Base-by-base conservation (phyloP, 1,284 basidiomycete species). In the Omphalotus olearius region DNA sequence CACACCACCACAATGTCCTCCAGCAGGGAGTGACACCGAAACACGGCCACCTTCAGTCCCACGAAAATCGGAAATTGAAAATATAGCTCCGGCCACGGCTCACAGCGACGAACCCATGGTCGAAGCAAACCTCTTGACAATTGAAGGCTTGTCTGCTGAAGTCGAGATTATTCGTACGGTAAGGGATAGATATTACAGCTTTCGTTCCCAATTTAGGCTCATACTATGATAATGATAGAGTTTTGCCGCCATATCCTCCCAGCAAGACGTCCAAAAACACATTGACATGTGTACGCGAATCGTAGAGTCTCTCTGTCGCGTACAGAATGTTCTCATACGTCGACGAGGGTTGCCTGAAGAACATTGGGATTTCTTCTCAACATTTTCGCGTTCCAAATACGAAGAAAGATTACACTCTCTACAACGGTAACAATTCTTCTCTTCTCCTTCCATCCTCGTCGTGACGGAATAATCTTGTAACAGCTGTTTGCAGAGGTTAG, bases 401-500 rank as follows among this genome's bases (percentile, higher is more conserved):
- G 48, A 50, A 26, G 35, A 36, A 11, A n/a, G 30, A 35, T 43
- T 50, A 28, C 18, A 18, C 17, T 43, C 40, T 35, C 20, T 50
- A 30, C 25, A 50, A 20, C 42, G 48, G 48, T 50, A 16, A 38
- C 9, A 18, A 7, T 13, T 30, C 20, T 18, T 10, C 18, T 25
- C 6, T 41, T 13, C 20, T 18, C 28, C 16, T 18, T 28, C 4
- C 33, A 26, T 45, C n/a, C 23, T 16, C 30, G 30, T 28, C 9
- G 30, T 33, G 13, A 9, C 13, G 3, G 13, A 33, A 3, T 13
- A 9, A 33, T 23, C 13, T 33, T 9, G 35, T 4, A 16, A 26
- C 14, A 47, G 51, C 25, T 42, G 45, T 47, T 33, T 52, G 20
- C 38, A 39, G 35, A 52, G 51, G 47, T 28, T 52, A 42, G 26